Evolutionary conservation across 2,329 filamentous ascomycete genomes (phyloP), one percentile per base, ranked within the genome.

Genomic region (Fusarium secorum): DNA sequence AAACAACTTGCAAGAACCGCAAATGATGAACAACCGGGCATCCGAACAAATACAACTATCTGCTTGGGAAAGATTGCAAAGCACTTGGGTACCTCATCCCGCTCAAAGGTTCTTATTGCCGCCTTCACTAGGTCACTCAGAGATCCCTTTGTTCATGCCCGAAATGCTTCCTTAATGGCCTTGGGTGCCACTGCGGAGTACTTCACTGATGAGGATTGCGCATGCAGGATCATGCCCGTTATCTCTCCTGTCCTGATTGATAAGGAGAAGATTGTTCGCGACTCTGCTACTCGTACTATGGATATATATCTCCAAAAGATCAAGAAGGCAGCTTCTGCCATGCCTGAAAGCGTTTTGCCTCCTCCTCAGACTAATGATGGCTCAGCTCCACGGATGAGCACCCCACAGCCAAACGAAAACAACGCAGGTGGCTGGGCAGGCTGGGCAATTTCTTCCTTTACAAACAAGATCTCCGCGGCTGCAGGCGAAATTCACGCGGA

Each of bases 381-480:
- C 8, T 83, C 81, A 24, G 86, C 88, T 2, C 91, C 93, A 3
- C 89, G 93, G 36, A 96, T 97, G 86, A 90, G 91, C 68, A 96
- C 93, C 3, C 91, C 94, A 3, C 92, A 94, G 66, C 83, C 87
- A 4, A 90, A 90, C 5, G 86, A 87, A 7, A 76, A 66, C 39
- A 79, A 75, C 9, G 76, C 79, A 22, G 77, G 77, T 18, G 77
- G 81, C n/a, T 98, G 96, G 96, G 90, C 96, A 3, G 96, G 96
- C 17, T 99, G 96, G 96, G 96, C 96, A 3, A 98, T 99, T 59
- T 98, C 96, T 0, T 98, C 94, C 3, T 99, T 99, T 78, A 98
- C 96, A 4, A 98, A 98, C 81, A 98, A 97, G 76, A 80, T 98
- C 17, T 91, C 93, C 4, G 83, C 92, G 1, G 94, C 94, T 1